phyloP scores from a whole-genome alignment of 169 alveolate genomes.

The Eimeria tenella region DNA sequence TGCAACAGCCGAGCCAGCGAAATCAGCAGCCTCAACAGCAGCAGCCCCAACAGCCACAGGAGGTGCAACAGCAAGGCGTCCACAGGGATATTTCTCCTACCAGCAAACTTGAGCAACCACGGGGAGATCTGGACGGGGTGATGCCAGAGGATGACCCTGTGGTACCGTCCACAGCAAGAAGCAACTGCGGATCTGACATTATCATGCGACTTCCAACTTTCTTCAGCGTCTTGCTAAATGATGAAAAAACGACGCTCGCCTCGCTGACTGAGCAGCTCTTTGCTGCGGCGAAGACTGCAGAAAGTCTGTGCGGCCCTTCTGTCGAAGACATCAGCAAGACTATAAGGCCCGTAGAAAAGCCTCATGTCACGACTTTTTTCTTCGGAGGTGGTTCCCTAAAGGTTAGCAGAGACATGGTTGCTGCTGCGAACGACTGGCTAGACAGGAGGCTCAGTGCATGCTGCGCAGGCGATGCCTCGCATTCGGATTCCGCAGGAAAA shows the following conservation, averaged over 20 bases:
- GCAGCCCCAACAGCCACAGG: not conserved
- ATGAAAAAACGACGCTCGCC: slow-evolving; percentile 13
- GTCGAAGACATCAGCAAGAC: not conserved
- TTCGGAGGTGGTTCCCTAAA: slow-evolving; percentile 48
- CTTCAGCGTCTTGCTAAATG: not conserved
- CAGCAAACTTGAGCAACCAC: slow-evolving; percentile 21
- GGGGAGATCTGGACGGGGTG: slow-evolving; percentile 4
- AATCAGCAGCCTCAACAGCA: slow-evolving; percentile 8
- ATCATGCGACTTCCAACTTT: not conserved
- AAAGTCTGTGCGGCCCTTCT: not conserved
- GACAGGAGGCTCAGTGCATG: not conserved
- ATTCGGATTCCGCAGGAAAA: not conserved
- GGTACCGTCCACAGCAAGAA: not conserved
- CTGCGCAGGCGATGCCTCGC: too few relatives aligned
- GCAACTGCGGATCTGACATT: not conserved
- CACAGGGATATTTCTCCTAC: not conserved
- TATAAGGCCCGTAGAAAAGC: not conserved
- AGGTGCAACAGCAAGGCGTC: not conserved
- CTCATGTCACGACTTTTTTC: slow-evolving; percentile 44
- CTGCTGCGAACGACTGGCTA: slow-evolving; percentile 51
- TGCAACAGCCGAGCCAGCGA: slow-evolving; percentile 17
- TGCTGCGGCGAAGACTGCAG: slow-evolving; percentile 14
- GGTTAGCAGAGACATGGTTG: slow-evolving; percentile 14
- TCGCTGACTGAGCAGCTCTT: slow-evolving; percentile 34
- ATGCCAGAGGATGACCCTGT: slow-evolving; percentile 2